A percentile compares a stretch with the other conserved stretches of the same genome.
Conservation (phyloP, 495 filamentous ascomycete species). For the Daldinia grandis region DNA sequence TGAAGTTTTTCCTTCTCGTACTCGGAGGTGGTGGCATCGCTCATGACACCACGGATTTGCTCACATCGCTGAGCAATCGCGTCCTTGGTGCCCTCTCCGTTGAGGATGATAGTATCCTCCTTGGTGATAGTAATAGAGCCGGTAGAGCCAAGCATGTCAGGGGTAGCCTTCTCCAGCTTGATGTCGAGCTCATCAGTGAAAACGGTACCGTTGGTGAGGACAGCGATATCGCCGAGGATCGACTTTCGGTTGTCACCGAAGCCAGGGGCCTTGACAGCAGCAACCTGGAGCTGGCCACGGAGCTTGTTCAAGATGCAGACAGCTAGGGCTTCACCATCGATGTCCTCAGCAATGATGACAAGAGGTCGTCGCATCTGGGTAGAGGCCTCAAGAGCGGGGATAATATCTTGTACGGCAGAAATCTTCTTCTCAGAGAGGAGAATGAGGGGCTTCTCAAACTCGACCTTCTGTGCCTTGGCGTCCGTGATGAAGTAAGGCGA, state of each 20-base stretch:
- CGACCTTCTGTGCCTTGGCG: constrained; percentile 96
- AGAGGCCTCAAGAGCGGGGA: constrained; percentile 95
- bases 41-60: constrained; percentile 98
- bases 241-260: constrained; percentile 99
- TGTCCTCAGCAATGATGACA: constrained; percentile 98
- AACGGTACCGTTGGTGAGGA: constrained; percentile 95
- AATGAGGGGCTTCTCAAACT: constrained; percentile 99
- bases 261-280: constrained; percentile 97
- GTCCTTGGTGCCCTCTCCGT: constrained; percentile 97
- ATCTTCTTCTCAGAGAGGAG: constrained; percentile 99
- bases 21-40: constrained; percentile 89
- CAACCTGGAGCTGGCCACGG: constrained; percentile 97
- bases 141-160: constrained; percentile 95
- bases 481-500: constrained; percentile 99
- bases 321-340: constrained; percentile 96
- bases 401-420: constrained; percentile 96
- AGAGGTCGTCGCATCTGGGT: constrained; percentile 94
- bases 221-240: constrained; percentile 93
- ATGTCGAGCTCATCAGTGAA: constrained; percentile 98
- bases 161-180: constrained; percentile 97
- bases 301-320: constrained; percentile 99
- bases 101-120: constrained; percentile 98
- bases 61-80: constrained; percentile 93
- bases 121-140: constrained; percentile 99
- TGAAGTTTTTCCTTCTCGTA: constrained; percentile 99